phyloP scores from a whole-genome alignment of 306 rosid species.

The Prunus dulcis region DNA sequence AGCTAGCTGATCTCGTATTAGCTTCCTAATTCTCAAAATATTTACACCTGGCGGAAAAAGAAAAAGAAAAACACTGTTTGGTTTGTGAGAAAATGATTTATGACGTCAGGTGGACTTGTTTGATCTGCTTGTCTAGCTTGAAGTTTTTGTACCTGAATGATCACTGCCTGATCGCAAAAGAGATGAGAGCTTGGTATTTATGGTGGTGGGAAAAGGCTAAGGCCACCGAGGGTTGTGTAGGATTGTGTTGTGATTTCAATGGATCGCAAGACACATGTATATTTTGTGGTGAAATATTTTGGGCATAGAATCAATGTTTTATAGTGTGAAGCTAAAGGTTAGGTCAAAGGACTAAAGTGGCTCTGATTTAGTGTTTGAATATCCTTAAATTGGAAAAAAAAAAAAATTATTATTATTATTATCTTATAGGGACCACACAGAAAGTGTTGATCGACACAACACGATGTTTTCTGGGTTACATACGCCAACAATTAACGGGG shows the following conservation, averaged over 20 bases:
- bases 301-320: not conserved
- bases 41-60: too few relatives aligned
- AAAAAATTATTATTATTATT: not conserved
- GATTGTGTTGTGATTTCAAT: not conserved
- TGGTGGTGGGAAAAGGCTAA: not conserved
- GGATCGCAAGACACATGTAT: not conserved
- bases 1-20: not conserved
- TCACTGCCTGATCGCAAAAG: conserved; percentile 7
- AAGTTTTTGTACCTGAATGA: not conserved
- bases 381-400: conserved; percentile 5
- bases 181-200: conserved; percentile 15
- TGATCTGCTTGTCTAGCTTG: not conserved
- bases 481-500: not conserved
- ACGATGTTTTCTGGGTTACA: not conserved
- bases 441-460: not conserved
- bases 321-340: not conserved
- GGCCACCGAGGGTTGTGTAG: not conserved
- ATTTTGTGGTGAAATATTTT: not conserved
- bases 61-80: not conserved
- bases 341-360: conserved; percentile 11
- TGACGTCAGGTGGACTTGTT: not conserved
- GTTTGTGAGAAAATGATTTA: not conserved
- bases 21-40: not conserved
- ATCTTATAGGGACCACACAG: not conserved
- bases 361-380: not conserved